phyloP scores from a whole-genome alignment of 192 early-diverging fungal species.

The Backusella australiensis region DNA sequence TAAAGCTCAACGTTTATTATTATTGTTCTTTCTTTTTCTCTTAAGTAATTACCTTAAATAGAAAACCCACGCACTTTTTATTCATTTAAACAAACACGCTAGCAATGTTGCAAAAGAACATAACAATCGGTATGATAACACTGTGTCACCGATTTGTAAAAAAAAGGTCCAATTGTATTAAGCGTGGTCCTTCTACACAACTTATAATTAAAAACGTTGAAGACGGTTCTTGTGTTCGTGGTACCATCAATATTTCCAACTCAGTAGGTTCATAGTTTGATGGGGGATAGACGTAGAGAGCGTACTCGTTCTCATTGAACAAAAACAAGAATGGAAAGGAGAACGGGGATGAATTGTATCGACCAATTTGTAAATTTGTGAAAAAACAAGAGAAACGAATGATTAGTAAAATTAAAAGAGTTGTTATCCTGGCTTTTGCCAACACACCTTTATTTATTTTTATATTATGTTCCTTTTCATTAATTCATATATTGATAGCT shows the following conservation, averaged over 20 bases:
- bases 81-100: too few relatives aligned
- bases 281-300: background rate
- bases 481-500: background rate
- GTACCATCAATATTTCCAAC: background rate
- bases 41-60: too few relatives aligned
- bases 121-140: too few relatives aligned
- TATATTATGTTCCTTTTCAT: background rate
- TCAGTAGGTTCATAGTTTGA: background rate
- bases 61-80: too few relatives aligned
- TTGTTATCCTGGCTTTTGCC: background rate
- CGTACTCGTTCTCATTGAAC: constrained; percentile 1
- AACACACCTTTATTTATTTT: background rate
- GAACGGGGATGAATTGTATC: background rate
- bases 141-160: too few relatives aligned
- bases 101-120: too few relatives aligned
- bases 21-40: too few relatives aligned
- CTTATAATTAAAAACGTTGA: background rate
- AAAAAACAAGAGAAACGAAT: background rate
- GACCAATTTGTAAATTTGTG: background rate
- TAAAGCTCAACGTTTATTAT: background rate
- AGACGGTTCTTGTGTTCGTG: background rate
- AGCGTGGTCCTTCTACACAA: too few relatives aligned
- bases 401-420: background rate
- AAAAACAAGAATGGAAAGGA: background rate
- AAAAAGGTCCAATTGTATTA: too few relatives aligned